Evolutionary conservation across 2,329 filamentous ascomycete species (phyloP).

Genomic region (Davidsoniella eucalypti): DNA sequence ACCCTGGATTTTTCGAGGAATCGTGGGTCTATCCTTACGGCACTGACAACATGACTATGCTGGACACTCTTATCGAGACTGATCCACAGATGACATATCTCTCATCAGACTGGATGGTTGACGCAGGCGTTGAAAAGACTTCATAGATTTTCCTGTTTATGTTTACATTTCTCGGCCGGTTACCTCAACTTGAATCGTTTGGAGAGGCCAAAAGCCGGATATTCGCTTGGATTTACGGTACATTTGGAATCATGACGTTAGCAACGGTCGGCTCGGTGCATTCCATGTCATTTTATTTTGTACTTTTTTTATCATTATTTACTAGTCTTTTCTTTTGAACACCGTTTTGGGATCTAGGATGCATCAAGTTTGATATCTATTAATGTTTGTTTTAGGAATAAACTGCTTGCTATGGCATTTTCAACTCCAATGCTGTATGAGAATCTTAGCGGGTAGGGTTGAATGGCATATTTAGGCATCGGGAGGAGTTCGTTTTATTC

Average conservation of each 20-base stretch:
- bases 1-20: neutral
- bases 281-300: neutral
- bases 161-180: neutral
- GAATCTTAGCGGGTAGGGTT: too few species aligned
- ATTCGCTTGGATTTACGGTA: neutral
- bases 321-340: neutral
- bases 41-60: conserved; percentile 14
- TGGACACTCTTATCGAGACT: conserved; percentile 15
- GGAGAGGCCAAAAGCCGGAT: too few species aligned
- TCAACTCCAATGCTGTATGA: too few species aligned
- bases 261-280: neutral
- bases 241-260: too few species aligned
- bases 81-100: conserved; percentile 16
- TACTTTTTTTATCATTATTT: neutral
- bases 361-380: too few species aligned
- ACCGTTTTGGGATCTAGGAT: too few species aligned
- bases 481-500: too few species aligned
- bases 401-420: too few species aligned
- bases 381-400: neutral
- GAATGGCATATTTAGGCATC: too few species aligned
- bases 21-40: conserved; percentile 8
- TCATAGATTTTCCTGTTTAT: neutral
- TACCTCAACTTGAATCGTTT: too few species aligned
- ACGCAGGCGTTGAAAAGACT: neutral
- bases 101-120: conserved; percentile 6